Conservation (phyloP, 2,329 filamentous ascomycete species). For the Cladosporium sp. region DNA sequence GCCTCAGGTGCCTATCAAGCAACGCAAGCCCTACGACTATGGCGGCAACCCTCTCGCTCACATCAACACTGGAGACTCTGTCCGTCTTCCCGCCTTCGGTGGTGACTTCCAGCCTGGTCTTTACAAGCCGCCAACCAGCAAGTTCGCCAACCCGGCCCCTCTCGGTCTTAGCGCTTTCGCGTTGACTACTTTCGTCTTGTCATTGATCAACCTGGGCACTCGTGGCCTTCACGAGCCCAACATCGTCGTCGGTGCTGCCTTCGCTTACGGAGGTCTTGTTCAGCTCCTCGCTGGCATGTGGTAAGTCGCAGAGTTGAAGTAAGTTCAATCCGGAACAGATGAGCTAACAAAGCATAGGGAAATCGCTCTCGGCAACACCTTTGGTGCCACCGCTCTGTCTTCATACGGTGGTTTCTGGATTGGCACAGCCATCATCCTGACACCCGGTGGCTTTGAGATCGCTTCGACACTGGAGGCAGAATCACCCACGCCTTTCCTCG, state of each 20-base stretch:
- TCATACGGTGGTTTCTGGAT: slow-evolving; percentile 66
- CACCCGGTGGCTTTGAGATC: slow-evolving; percentile 56
- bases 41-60: slow-evolving; percentile 56
- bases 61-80: slow-evolving; percentile 52
- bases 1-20: slow-evolving; percentile 31
- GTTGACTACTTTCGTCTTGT: slow-evolving; percentile 65
- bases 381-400: slow-evolving; percentile 62
- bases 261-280: slow-evolving; percentile 53
- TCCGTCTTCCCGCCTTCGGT: slow-evolving; percentile 52
- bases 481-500: slow-evolving; percentile 48
- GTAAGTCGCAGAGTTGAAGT: slow-evolving; percentile 29
- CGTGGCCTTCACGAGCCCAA: slow-evolving; percentile 46
- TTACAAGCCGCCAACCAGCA: slow-evolving; percentile 43
- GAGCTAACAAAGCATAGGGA: slow-evolving; percentile 41
- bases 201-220: slow-evolving; percentile 52
- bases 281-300: slow-evolving; percentile 57
- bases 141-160: slow-evolving; percentile 62
- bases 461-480: slow-evolving; percentile 44
- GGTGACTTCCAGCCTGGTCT: slow-evolving; percentile 57
- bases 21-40: slow-evolving; percentile 53
- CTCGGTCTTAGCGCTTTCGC: slow-evolving; percentile 65
- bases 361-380: slow-evolving; percentile 63
- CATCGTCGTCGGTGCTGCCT: slow-evolving; percentile 52
- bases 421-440: slow-evolving; percentile 60
- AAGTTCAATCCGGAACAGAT: background rate